Conservation (phyloP, 1,284 basidiomycete species). For the Paramarasmius palmivorus region DNA sequence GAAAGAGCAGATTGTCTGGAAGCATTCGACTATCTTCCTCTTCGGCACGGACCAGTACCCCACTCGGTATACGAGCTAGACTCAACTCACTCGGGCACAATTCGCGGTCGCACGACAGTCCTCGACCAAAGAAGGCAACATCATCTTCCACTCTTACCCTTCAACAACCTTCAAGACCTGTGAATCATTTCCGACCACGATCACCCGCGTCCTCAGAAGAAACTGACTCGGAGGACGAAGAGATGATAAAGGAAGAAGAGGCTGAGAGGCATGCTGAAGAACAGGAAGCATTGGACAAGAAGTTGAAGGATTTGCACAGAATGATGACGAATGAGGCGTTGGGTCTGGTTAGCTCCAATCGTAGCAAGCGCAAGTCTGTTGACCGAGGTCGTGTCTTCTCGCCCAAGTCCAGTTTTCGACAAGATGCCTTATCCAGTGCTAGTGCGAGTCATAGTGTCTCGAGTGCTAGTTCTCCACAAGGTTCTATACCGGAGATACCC, state of each 20-base stretch:
- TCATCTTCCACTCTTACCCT: conserved; percentile 72
- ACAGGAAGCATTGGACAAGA: conserved; percentile 62
- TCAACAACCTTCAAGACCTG: conserved; percentile 43
- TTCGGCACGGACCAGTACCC: conserved; percentile 44
- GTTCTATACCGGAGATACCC: conserved; percentile 77
- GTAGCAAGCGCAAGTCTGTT: conserved; percentile 32
- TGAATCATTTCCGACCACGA: conserved; percentile 39
- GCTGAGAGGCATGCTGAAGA: conserved; percentile 65
- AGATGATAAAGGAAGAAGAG: conserved; percentile 62
- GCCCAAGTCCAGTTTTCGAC: conserved; percentile 35
- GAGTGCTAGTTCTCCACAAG: conserved; percentile 67
- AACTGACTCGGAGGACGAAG: conserved; percentile 60
- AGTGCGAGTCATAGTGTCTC: conserved; percentile 73
- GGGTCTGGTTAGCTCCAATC: conserved; percentile 62
- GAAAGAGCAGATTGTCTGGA: not conserved
- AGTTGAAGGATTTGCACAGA: conserved; percentile 62
- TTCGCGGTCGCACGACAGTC: conserved; percentile 25
- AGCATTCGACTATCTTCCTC: conserved; percentile 33
- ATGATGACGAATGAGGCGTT: conserved; percentile 73
- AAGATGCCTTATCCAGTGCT: conserved; percentile 41
- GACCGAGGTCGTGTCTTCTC: conserved; percentile 48
- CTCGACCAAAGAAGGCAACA: conserved; percentile 49
- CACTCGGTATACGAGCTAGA: conserved; percentile 64
- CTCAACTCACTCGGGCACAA: conserved; percentile 64
- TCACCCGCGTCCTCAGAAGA: conserved; percentile 49